Conservation (phyloP, 1,284 basidiomycete species). For the Gomphus bonarii region DNA sequence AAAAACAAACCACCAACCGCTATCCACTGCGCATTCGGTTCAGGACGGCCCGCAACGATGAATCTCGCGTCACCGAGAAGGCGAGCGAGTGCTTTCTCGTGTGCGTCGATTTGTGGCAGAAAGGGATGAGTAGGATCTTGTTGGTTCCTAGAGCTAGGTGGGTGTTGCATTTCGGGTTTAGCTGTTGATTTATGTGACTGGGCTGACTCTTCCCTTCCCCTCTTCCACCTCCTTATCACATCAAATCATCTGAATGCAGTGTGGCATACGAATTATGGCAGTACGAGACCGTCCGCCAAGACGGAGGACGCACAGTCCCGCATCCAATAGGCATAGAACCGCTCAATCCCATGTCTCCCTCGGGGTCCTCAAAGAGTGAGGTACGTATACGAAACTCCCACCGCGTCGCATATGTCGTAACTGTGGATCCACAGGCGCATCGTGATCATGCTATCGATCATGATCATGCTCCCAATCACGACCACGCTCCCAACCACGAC, state of each 20-base stretch:
- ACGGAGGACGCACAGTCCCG: background rate
- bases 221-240: background rate
- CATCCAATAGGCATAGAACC: background rate
- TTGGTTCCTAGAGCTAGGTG: slow-evolving; percentile 13
- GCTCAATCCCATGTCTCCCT: no score
- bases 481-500: no score
- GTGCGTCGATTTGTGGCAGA: slow-evolving; percentile 29
- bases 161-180: background rate
- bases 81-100: slow-evolving; percentile 26
- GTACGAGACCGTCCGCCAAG: background rate
- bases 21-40: slow-evolving; percentile 9
- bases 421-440: background rate
- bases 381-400: background rate
- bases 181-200: no score
- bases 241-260: background rate
- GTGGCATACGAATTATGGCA: slow-evolving; percentile 2
- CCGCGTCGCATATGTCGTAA: background rate
- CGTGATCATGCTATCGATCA: background rate
- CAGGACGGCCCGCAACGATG: slow-evolving; percentile 15
- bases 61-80: slow-evolving; percentile 20
- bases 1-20: no score
- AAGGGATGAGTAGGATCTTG: slow-evolving; percentile 23
- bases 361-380: background rate
- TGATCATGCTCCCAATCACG: no score
- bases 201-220: no score